Base-by-base conservation (phyloP, 768 basidiomycete genomes). In the Scleroderma citrinum region DNA sequence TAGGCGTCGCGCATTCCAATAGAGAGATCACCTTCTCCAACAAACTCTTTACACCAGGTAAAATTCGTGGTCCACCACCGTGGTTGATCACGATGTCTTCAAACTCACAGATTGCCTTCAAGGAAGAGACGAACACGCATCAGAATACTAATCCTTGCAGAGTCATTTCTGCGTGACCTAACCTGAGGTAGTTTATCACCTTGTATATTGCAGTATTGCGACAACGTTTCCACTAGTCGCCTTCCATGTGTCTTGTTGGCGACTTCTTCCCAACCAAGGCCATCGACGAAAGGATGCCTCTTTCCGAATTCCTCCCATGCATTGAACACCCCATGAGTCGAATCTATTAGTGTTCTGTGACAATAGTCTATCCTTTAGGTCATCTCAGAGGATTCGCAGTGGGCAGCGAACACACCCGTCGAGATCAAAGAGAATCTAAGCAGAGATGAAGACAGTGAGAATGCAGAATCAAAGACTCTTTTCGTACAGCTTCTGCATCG, bases 281-380 rank as follows among this genome's bases (percentile, higher is more conserved):
- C 75, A 1, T 76, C 76, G 26, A 83, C 70, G 57, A 71, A 61
- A 51, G 68, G 63, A 54, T 55, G 53, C 89, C 89, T 49, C 36
- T 67, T 70, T 35, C 76, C 73, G 61, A 89, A 92, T 39, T 70
- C 78, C 44, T 77, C 70, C 91, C 91, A 93, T 7, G 87, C 85
- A 51, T 76, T 76, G 44, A 81, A 55, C n/a, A 92, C 85, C 4
- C 89, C 91, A 1, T 87, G 87, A 5, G 89, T 92, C 2, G 88
- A 90, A 67, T 92, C 88, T 59, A 86, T 78, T 50, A 85, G 74
- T 6, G 85, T 88, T 36, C 85, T 87, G 59, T 29, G 41, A 35
- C 8, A 7, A 49, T 19, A 40, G 49, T 48, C 20, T 65, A 20
- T 56, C 38, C 20, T 19, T 30, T 21, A 26, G 24, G 16, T 24